Evolutionary conservation across 78 protist genomes (phyloP).

Genomic region (Abeoforma whisleri): DNA sequence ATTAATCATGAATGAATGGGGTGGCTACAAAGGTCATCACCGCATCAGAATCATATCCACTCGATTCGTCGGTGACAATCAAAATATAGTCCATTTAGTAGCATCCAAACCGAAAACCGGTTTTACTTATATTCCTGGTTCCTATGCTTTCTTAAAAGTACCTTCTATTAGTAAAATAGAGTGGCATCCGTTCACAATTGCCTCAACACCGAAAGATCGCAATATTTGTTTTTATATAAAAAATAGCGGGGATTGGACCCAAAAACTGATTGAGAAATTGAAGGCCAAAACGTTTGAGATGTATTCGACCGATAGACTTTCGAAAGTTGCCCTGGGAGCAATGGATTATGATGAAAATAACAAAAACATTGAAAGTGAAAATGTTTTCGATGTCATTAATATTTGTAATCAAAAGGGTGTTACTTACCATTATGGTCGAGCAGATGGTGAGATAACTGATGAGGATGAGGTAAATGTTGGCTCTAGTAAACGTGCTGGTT

Average conservation of each 20-base stretch:
- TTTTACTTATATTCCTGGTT: not conserved
- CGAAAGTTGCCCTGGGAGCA: no score
- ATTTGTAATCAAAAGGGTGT: no score
- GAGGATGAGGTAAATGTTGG: no score
- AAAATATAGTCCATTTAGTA: not conserved
- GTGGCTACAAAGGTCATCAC: no score
- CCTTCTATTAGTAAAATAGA: not conserved
- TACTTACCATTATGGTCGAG: no score
- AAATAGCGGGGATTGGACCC: not conserved
- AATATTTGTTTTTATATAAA: not conserved
- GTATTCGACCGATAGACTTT: no score
- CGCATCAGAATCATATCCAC: not conserved
- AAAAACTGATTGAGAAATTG: not conserved
- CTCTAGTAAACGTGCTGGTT: no score
- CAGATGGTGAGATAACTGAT: no score
- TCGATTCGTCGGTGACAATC: not conserved
- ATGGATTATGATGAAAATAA: no score
- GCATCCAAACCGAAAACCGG: not conserved
- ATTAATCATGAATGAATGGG: no score
- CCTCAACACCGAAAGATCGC: not conserved
- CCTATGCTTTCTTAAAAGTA: not conserved
- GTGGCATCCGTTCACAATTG: slow-evolving; percentile 19
- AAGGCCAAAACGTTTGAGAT: not conserved
- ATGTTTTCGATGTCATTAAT: no score
- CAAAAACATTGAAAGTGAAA: no score